phyloP scores from a whole-genome alignment of 768 basidiomycete genomes.

The Amanita rubescens region DNA sequence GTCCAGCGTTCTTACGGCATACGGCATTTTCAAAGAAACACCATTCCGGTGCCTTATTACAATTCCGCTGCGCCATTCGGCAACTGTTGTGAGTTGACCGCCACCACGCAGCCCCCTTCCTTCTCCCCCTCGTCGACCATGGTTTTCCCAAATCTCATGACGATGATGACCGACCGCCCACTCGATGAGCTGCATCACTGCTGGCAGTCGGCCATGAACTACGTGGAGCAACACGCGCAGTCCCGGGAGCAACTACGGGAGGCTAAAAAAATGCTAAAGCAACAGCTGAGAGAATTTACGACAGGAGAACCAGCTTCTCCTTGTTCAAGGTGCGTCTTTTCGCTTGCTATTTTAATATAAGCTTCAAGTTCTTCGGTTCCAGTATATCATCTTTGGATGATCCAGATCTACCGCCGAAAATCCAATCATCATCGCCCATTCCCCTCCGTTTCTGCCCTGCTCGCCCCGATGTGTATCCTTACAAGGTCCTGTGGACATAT shows the following conservation, averaged over 20 bases:
- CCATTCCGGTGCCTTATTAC: background rate
- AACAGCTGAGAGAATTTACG: conserved; percentile 4
- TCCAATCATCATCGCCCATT: background rate
- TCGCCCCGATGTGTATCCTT: background rate
- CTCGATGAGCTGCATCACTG: conserved; percentile 3
- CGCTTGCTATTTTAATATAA: background rate
- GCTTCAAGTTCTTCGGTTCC: background rate
- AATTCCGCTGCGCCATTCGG: conserved; percentile 1
- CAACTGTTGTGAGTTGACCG: too few species aligned
- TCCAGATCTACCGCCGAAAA: background rate
- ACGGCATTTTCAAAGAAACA: conserved; percentile 4
- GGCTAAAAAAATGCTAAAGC: background rate
- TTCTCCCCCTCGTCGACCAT: background rate
- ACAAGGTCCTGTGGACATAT: background rate
- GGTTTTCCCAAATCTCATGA: background rate
- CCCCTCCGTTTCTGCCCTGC: background rate
- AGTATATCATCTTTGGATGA: background rate
- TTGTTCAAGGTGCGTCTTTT: background rate
- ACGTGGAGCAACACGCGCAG: background rate
- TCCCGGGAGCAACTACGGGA: conserved; percentile 1
- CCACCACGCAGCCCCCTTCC: background rate
- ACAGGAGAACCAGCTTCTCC: conserved; percentile 1
- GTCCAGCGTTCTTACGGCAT: conserved; percentile 1
- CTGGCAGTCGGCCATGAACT: conserved; percentile 2
- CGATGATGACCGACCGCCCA: conserved; percentile 3